phyloP scores from a whole-genome alignment of 371 early-diverging fungal genomes.

The Nosema bombycis region DNA sequence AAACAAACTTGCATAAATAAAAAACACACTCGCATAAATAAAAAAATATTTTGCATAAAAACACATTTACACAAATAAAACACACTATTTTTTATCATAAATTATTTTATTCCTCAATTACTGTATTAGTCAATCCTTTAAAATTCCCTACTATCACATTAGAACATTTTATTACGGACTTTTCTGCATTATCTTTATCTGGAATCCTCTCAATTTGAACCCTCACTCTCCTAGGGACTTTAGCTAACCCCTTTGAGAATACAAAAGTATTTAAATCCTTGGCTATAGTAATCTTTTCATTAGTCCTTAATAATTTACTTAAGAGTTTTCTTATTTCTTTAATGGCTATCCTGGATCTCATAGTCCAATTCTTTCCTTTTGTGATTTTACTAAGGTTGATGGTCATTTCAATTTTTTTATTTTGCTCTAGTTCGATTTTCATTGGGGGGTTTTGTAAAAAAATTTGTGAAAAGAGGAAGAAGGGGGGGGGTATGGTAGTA shows the following conservation, averaged over 20 bases:
- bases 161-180: slow-evolving; percentile 32
- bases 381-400: slow-evolving; percentile 44
- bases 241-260: slow-evolving; percentile 28
- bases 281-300: slow-evolving; percentile 26
- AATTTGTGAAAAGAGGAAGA: neutral
- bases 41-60: neutral
- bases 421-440: slow-evolving; percentile 31
- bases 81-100: neutral
- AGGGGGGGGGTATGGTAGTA: neutral
- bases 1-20: no score
- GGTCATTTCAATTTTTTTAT: slow-evolving; percentile 41
- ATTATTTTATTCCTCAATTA: slow-evolving; percentile 40
- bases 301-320: slow-evolving; percentile 33
- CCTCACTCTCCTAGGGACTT: slow-evolving; percentile 45
- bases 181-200: slow-evolving; percentile 30
- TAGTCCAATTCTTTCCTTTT: slow-evolving; percentile 32
- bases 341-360: slow-evolving; percentile 26
- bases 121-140: slow-evolving; percentile 39
- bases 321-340: slow-evolving; percentile 35
- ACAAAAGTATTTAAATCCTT: slow-evolving; percentile 47
- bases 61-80: neutral
- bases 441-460: slow-evolving; percentile 14
- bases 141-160: slow-evolving; percentile 46
- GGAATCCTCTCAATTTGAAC: slow-evolving; percentile 38
- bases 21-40: neutral